Base-by-base conservation (phyloP, 2,329 filamentous ascomycete genomes). In the Polychaeton citri region DNA sequence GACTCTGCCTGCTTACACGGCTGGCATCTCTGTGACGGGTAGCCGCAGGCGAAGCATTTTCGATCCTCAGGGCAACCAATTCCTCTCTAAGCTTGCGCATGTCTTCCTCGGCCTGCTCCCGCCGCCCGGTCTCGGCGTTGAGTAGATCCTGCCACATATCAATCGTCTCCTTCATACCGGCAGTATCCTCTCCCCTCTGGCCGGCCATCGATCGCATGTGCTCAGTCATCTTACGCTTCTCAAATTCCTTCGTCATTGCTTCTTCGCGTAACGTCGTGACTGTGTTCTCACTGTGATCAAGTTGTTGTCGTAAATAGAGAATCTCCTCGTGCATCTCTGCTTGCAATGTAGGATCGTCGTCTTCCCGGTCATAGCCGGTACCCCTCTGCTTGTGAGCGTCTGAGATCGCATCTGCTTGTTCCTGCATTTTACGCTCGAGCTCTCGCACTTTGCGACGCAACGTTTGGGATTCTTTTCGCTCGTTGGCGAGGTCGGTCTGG, bases 61-160 rank as follows among this genome's bases (percentile, higher is more conserved):
- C 77, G 19, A 55, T 50, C 10, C 52, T 47, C 21, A 58, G 31
- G 12, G 49, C 40, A 5, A 83, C 79, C 3, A 92, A 64, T 52
- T 98, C 88, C 38, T 94, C 86, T 5, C 84, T 76, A 12, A 96
- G 71, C 48, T 72, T 77, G 45, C 79, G 78, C 47, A 87, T 87
- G 45, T 96, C 87, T 30, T 93, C 84, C 46, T 96, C 87, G 0
- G 82, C 76, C 58, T 94, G 83, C 58, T 95, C 88, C 39, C 88
- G 76, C 19, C 86, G 76, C 3, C 81, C 80, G 2, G 83, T 90
- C 59, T 98, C 90, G 45, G 90, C 84, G 53, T 95, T 85, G 18
- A 95, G 72, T 42, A 96, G 74, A 49, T 95, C 88, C 57, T 93
- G 94, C 80, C 85, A 94, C 58, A 95, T 88, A 43, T 92, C 85